Percentiles rank a stretch among this genome's conserved stretches.
These are phyloP conservation scores for Trichosporon sp. DNA, from an alignment of 1,284 basidiomycete species.

Conservation along the genomic window DNA sequence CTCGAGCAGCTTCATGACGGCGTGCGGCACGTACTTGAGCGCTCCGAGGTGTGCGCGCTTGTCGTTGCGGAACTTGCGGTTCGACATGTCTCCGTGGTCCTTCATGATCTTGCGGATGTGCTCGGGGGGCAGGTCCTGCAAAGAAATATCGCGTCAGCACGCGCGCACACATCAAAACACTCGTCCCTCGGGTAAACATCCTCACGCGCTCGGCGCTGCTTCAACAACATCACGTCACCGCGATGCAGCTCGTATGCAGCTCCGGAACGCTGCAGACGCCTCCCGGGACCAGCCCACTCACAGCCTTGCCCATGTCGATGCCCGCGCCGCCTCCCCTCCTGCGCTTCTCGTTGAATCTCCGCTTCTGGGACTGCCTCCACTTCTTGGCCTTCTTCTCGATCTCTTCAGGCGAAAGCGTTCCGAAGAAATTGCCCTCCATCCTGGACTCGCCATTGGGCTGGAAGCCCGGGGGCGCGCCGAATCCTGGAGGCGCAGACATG, in stretches of 20 bases:
- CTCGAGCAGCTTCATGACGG: slow-evolving; percentile 98
- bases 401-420: slow-evolving; percentile 53
- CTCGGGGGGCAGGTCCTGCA: slow-evolving; percentile 63
- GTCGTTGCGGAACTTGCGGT: slow-evolving; percentile 95
- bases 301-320: slow-evolving; percentile 57
- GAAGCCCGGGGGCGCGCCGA: slow-evolving; percentile 36
- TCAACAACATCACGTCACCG: not conserved
- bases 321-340: slow-evolving; percentile 55
- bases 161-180: slow-evolving; percentile 2
- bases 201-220: not conserved
- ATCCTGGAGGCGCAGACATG: slow-evolving; percentile 56
- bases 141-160: slow-evolving; percentile 24
- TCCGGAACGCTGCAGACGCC: not conserved
- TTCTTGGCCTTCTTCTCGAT: slow-evolving; percentile 58
- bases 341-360: slow-evolving; percentile 55
- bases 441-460: slow-evolving; percentile 40
- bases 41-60: slow-evolving; percentile 98
- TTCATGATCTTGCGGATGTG: slow-evolving; percentile 97
- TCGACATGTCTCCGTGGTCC: slow-evolving; percentile 96
- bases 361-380: slow-evolving; percentile 55
- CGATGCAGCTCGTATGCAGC: not conserved
- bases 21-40: slow-evolving; percentile 98
- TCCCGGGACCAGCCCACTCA: slow-evolving; percentile 32
- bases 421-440: slow-evolving; percentile 55
- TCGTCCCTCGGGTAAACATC: not conserved